These are phyloP conservation scores for Phallus indusiatus DNA, from an alignment of 768 basidiomycete species.

Conservation along the genomic window DNA sequence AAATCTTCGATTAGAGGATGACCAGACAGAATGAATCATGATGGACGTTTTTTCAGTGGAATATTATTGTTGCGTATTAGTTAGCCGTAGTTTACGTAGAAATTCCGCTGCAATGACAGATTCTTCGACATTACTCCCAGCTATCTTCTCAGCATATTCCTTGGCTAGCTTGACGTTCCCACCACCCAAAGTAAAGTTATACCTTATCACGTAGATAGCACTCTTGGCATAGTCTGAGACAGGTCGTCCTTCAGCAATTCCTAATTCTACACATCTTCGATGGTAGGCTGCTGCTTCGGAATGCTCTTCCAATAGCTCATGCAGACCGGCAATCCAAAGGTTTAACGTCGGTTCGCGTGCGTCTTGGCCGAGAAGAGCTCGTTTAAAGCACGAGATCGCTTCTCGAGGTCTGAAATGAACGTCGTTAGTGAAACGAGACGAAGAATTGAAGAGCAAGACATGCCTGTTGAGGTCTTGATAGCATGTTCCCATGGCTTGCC, in stretches of 20 bases:
- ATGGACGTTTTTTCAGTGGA: neutral
- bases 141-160: constrained; percentile 64
- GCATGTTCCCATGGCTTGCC: constrained; percentile 90
- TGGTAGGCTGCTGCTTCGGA: constrained; percentile 71
- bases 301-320: constrained; percentile 56
- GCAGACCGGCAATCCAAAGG: constrained; percentile 64
- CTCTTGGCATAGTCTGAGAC: constrained; percentile 77
- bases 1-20: too few species aligned
- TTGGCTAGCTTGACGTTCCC: constrained; percentile 64
- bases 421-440: neutral
- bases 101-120: constrained; percentile 64
- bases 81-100: constrained; percentile 25
- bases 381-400: constrained; percentile 85
- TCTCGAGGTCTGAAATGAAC: constrained; percentile 55
- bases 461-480: constrained; percentile 89
- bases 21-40: too few species aligned
- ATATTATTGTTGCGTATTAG: neutral
- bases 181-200: constrained; percentile 46
- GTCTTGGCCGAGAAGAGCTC: constrained; percentile 77
- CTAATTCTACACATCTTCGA: constrained; percentile 68
- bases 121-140: constrained; percentile 74
- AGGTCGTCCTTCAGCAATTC: constrained; percentile 50
- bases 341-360: constrained; percentile 65
- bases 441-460: constrained; percentile 14
- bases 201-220: constrained; percentile 75